These are phyloP conservation scores for Heliocybe sulcata DNA, from an alignment of 1,284 basidiomycete genomes.

Conservation along the genomic window DNA sequence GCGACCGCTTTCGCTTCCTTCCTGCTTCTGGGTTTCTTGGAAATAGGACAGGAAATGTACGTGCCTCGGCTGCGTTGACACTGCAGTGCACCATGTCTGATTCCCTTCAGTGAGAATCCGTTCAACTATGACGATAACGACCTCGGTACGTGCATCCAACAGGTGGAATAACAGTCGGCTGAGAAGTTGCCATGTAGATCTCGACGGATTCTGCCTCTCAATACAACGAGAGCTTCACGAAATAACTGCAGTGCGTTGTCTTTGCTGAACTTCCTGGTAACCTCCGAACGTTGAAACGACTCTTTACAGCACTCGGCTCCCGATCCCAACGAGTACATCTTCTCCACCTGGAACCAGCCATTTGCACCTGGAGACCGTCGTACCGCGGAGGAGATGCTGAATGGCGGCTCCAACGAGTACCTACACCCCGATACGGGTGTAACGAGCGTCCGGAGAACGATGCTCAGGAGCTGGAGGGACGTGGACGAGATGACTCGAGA, in stretches of 20 bases:
- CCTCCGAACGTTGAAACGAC: neutral
- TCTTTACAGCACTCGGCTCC: constrained; percentile 39
- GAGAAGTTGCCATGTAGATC: constrained; percentile 35
- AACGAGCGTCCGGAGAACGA: constrained; percentile 39
- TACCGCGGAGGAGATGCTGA: constrained; percentile 43
- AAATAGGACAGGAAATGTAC: constrained; percentile 65
- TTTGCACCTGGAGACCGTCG: constrained; percentile 60
- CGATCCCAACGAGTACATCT: constrained; percentile 43
- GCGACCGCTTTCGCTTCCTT: constrained; percentile 56
- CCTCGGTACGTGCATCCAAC: constrained; percentile 38
- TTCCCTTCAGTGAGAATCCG: constrained; percentile 47
- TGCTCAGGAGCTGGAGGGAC: constrained; percentile 49
- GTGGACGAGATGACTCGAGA: constrained; percentile 30
- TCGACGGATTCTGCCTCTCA: constrained; percentile 56
- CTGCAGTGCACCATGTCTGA: constrained; percentile 2
- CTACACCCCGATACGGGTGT: constrained; percentile 34
- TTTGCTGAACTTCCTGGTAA: neutral
- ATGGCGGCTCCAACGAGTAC: constrained; percentile 25
- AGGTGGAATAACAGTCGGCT: too few relatives aligned
- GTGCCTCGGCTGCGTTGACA: constrained; percentile 13
- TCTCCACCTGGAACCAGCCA: constrained; percentile 51
- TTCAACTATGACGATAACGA: constrained; percentile 67
- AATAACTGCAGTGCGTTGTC: constrained; percentile 50
- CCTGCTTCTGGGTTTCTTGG: constrained; percentile 60
- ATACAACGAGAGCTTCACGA: constrained; percentile 62